Evolutionary conservation across 495 filamentous ascomycete genomes (phyloP).

Genomic region (Neurospora sublineolata): DNA sequence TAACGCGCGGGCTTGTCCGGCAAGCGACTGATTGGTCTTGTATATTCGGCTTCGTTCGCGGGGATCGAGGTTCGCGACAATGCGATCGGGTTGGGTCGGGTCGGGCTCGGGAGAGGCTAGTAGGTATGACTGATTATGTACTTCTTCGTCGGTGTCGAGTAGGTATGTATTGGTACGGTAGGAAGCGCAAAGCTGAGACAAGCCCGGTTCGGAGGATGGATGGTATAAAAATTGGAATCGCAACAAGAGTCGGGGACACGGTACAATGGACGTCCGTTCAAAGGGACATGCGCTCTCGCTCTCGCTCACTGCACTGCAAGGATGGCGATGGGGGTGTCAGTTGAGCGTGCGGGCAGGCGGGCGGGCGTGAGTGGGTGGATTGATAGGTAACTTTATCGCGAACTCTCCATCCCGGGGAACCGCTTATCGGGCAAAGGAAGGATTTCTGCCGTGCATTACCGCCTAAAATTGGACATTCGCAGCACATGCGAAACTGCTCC

Average conservation of each 20-base stretch:
- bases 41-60: neutral
- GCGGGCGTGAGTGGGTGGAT: neutral
- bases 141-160: neutral
- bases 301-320: neutral
- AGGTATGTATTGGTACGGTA: neutral
- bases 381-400: neutral
- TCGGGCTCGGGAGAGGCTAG: neutral
- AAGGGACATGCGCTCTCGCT: neutral
- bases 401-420: neutral
- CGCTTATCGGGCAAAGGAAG: slow-evolving; percentile 10
- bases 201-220: neutral
- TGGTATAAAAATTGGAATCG: neutral
- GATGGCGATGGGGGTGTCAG: neutral
- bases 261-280: neutral
- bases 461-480: slow-evolving; percentile 2
- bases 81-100: neutral
- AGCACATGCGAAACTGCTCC: neutral
- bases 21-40: neutral
- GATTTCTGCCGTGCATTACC: slow-evolving; percentile 20
- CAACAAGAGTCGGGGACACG: neutral
- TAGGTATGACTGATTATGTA: neutral
- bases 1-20: neutral
- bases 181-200: neutral
- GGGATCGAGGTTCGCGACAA: neutral
- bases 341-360: neutral